Evolutionary conservation across 2,329 filamentous ascomycete genomes (phyloP), one percentile per base, ranked within the genome.

Genomic region (Colletotrichum simmondsii): DNA sequence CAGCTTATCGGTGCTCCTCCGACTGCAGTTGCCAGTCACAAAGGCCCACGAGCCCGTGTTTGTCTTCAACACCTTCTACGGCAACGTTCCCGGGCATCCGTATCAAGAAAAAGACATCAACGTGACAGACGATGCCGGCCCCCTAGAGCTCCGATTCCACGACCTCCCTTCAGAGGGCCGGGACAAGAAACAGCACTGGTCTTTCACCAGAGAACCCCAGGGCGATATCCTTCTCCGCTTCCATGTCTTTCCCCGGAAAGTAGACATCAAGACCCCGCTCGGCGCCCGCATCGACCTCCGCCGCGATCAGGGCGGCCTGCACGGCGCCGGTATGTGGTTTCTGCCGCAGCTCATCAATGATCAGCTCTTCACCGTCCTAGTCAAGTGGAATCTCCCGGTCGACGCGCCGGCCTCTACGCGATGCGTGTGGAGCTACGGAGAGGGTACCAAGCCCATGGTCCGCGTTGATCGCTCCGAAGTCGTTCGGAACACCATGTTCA

Each of bases 401-500:
- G 26, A 26, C 28, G 73, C 73, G 19, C 73, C 73, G 3, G 35
- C 46, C 11, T 68, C 68, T 19, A 75, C 74, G 12, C 68, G 74
- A 24, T 65, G 72, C n/a, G 73, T 75, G 30, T 75, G 74, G 73
- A 72, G 73, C 5, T 64, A 68, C n/a, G 74, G 74, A 16, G 74
- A 75, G 32, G 74, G 74, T 1, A 65, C 73, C 4, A 56, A 53
- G n/a, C 66, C 68, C 8, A 19, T 75, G 8, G 42, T 73, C 22
- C 69, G 65, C 5, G 19, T 69, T 26, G 73, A 71, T n/a, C 53
- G 46, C 26, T 12, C 52, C 2, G 66, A 74, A 5, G 68, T 71
- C 7, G 30, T 75, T 24, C 28, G 60, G 53, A 59, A 72, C 35
- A 73, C 73, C 12, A 60, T 71, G 6, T 75, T 72, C 46, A 75